Evolutionary conservation across 2,329 filamentous ascomycete species (phyloP), one percentile per base, ranked within the genome.

Genomic region (Lasiodiplodia sp.): DNA sequence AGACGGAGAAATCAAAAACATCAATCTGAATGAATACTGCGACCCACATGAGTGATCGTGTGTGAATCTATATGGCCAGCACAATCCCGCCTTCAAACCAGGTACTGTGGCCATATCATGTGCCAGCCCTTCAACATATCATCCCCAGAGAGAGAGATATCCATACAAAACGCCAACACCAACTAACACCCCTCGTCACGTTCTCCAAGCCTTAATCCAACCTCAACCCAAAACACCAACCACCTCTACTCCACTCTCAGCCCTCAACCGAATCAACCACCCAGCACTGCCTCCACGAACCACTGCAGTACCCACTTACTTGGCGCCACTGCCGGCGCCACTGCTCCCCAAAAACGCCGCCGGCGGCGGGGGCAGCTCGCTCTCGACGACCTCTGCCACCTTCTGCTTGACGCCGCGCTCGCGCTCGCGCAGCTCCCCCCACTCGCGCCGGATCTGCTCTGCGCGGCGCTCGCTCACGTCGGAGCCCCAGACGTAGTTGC

Each of bases 401-500:
- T 75, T 72, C 63, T 74, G 72, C 62, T 75, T 77, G 37, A 82
- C 56, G 66, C 71, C 69, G 69, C 74, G 69, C 66, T 73, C 64
- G 63, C 70, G 72, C 47, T 69, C 65, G 66, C 75, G 71, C 40
- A 76, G 74, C 60, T 72, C 75, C 66, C 77, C 74, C 67, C 73
- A 68, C 51, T 49, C 21, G 18, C n/a, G 28, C 25, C 52, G 25
- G 11, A 49, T n/a, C 58, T 63, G 60, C 56, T 64, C 57, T 25
- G 55, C 55, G 10, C 63, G 23, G 37, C 52, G 25, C 51, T 66
- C 49, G 31, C 51, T 56, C 14, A 47, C 60, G 21, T 49, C 60
- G 44, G 44, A 21, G n/a, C 60, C 60, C 78, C 78, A 83, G n/a
- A 79, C 75, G 69, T 80, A 82, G 66, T 85, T 84, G 3, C 83